Evolutionary conservation across 352 stramenopile genomes (phyloP), one percentile per base, ranked within the genome.

Genomic region (Globisporangium solare): DNA sequence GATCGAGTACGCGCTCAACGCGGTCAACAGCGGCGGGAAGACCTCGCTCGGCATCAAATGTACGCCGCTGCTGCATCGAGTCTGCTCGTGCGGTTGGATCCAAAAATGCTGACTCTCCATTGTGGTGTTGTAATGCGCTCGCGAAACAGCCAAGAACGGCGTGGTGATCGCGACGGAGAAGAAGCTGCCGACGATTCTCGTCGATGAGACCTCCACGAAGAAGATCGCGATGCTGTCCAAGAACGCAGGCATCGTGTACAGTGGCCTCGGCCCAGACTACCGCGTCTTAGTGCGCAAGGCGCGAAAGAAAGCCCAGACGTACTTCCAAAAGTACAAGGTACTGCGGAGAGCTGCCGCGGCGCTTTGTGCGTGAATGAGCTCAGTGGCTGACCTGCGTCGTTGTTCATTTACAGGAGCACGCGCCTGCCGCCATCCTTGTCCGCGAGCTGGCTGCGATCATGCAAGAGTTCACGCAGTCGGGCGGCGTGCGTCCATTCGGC

Each of bases 111-210:
- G 18, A 39, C 10, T 46, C 20, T 18, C 6, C 45, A 12, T 31
- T 0, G 43, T 3, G 22, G 3, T 46, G 32, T 48, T 39, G 31
- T 49, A 47, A 11, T 51, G 13, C 32, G 21, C 32, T n/a, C 21
- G 12, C 5, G 22, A 21, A 21, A 48, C 73, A 97, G 97, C 96
- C 63, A 98, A 95, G 61, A 98, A 99, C 69, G 97, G 97, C 49
- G 97, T 99, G 5, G 97, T 99, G 42, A 98, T 99, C 66, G 96
- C 95, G 17, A 99, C 97, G 13, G 96, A 99, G 67, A 99, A 99
- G 78, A 99, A 99, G 67, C 67, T 98, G 21, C 85, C 91, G 13
- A 96, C 86, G 21, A 94, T 97, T 17, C 73, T 99, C 15, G 92
- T 99, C 27, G 97, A 99, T 60, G 80, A 96, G 47, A 77, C 85